phyloP scores from a whole-genome alignment of 2,329 filamentous ascomycete species.

The Chrysosporium queenslandicum region DNA sequence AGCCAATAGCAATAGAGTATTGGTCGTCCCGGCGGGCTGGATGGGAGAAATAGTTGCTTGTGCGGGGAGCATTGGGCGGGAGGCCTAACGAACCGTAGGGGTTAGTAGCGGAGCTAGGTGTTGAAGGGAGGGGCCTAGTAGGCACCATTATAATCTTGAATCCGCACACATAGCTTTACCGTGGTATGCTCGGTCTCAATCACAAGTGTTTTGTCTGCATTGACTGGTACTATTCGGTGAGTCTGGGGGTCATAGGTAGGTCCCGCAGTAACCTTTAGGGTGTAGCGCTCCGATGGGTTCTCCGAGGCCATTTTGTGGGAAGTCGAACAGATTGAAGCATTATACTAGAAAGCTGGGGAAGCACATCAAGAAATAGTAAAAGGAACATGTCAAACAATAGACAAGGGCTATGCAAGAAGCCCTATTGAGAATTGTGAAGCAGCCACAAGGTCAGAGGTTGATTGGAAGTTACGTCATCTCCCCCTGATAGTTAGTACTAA shows the following conservation, averaged over 20 bases:
- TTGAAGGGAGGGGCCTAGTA: not conserved
- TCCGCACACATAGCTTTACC: slow-evolving; percentile 61
- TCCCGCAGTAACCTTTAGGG: slow-evolving; percentile 73
- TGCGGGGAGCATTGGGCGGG: slow-evolving; percentile 56
- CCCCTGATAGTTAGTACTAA: no score
- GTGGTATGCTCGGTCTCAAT: slow-evolving; percentile 57
- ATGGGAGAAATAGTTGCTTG: slow-evolving; percentile 66
- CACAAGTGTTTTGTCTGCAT: slow-evolving; percentile 51
- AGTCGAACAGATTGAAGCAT: not conserved
- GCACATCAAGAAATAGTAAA: no score
- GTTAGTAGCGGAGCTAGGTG: no score
- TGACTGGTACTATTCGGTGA: slow-evolving; percentile 69
- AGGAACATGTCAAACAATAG: no score
- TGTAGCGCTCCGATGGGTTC: slow-evolving; percentile 43
- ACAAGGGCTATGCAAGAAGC: no score
- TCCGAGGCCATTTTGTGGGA: slow-evolving; percentile 10
- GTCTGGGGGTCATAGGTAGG: slow-evolving; percentile 60
- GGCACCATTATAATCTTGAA: slow-evolving; percentile 50
- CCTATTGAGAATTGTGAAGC: no score
- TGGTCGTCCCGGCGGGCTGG: slow-evolving; percentile 63
- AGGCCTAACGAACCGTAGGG: slow-evolving; percentile 6
- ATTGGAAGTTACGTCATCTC: not conserved
- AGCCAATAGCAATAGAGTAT: slow-evolving; percentile 73
- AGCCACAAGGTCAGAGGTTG: not conserved
- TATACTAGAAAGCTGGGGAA: no score